Evolutionary conservation across 257 asterid species (phyloP).

Genomic region (Pogostemon cablin): DNA sequence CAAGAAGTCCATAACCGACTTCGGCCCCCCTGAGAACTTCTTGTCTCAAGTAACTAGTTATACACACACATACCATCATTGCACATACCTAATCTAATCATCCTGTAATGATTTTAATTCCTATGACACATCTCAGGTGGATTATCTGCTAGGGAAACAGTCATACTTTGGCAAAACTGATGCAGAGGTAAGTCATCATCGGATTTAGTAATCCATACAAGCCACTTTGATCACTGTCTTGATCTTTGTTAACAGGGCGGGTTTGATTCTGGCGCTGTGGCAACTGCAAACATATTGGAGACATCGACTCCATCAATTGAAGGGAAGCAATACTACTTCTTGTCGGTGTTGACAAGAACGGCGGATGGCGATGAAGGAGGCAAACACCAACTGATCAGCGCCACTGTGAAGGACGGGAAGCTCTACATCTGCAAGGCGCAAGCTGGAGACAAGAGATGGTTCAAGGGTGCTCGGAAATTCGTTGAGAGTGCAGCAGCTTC

Average conservation of each 20-base stretch:
- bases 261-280: constrained; percentile 76
- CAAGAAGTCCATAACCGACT: constrained; percentile 80
- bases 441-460: constrained; percentile 99
- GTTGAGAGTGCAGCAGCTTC: constrained; percentile 76
- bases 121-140: constrained; percentile 55
- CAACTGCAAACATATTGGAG: constrained; percentile 84
- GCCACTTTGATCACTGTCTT: neutral
- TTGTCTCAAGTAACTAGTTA: constrained; percentile 64
- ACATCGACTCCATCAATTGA: constrained; percentile 51
- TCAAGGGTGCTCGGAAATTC: constrained; percentile 83
- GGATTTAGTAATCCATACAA: too few relatives aligned
- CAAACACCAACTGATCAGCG: constrained; percentile 72
- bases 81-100: neutral
- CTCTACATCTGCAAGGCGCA: constrained; percentile 94
- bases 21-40: constrained; percentile 72
- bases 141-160: constrained; percentile 84
- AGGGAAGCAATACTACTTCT: constrained; percentile 58
- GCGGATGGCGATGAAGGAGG: constrained; percentile 96
- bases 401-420: constrained; percentile 71
- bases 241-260: constrained; percentile 61
- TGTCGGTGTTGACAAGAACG: constrained; percentile 81
- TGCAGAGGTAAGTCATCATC: constrained; percentile 61
- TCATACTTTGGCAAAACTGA: constrained; percentile 83
- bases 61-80: too few relatives aligned
- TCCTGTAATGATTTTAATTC: neutral